Base-by-base conservation (phyloP, 1,284 basidiomycete species). In the Heterobasidion parviporum region DNA sequence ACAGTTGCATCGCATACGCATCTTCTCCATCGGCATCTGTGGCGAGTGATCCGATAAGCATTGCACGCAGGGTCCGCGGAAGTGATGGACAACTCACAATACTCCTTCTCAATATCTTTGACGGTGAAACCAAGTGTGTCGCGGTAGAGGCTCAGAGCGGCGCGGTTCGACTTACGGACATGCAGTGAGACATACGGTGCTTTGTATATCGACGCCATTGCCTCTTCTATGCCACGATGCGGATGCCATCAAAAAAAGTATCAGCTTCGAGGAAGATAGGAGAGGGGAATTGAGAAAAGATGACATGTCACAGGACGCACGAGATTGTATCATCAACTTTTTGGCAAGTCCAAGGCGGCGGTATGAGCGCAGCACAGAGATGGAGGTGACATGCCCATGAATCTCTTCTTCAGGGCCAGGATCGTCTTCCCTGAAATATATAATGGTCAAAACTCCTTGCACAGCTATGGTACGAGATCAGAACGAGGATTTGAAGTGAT, bases 11-110 rank as follows among this genome's bases (percentile, higher is more conserved):
- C 2, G 89, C 85, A 65, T 91, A 94, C 38, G 94, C 93, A 63
- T 95, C 92, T 72, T 96, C 93, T 8, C 92, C 92, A 65, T 96
- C 93, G 4, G 91, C 92, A 73, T 95, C 92, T 94, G 35, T 54
- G 12, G 55, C 14, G 26, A 8, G 38, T 46, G 48, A 54, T 56
- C 34, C 36, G 7, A 47, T 36, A 54, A 58, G 5, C 52, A 52
- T 35, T 36, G 38, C 41, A 3, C 38, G n/a, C 59, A 10, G 8
- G 43, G 44, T 36, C 32, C 41, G 14, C 45, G 56, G 32, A 18
- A 46, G 41, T 34, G 35, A 32, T 6, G 43, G 45, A 26, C 26
- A 26, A 81, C 88, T 69, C 63, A 94, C 92, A 96, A 65, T 96
- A 96, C 57, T 80, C 83, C 64, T 84, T 82, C 66, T 94, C 92